Conservation (phyloP, 139 green algal species). For the Pycnococcus provasolii region DNA sequence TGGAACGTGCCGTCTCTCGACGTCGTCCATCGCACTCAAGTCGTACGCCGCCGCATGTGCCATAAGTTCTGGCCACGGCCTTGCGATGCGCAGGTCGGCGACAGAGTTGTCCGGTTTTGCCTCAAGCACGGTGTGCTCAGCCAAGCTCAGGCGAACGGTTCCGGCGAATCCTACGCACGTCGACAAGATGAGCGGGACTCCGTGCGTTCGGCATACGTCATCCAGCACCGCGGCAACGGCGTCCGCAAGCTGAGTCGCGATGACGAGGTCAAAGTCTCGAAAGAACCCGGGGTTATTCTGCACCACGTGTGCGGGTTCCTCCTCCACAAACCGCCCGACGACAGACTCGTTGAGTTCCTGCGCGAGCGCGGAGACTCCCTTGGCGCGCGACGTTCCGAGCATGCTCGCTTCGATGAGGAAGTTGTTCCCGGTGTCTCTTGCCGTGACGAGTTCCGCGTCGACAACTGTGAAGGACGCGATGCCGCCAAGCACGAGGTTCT, state of each 20-base stretch:
- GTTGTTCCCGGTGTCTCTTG: slow-evolving; percentile 85
- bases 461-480: slow-evolving; percentile 90
- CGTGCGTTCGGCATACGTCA: slow-evolving; percentile 42
- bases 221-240: slow-evolving; percentile 45
- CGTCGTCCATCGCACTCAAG: slow-evolving; percentile 58
- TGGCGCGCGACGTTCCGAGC: slow-evolving; percentile 55
- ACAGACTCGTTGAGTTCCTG: slow-evolving; percentile 84
- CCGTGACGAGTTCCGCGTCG: slow-evolving; percentile 56
- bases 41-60: slow-evolving; percentile 46
- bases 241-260: slow-evolving; percentile 69
- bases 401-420: slow-evolving; percentile 22
- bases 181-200: slow-evolving; percentile 54
- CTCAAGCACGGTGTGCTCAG: slow-evolving; percentile 76
- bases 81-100: slow-evolving; percentile 67
- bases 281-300: slow-evolving; percentile 71
- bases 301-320: slow-evolving; percentile 58
- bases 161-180: slow-evolving; percentile 76
- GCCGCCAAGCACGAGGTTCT: slow-evolving; percentile 93
- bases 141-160: slow-evolving; percentile 50
- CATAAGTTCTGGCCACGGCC: slow-evolving; percentile 71
- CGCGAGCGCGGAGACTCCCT: slow-evolving; percentile 61
- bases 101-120: slow-evolving; percentile 76
- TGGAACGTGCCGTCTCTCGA: slow-evolving; percentile 67
- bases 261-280: slow-evolving; percentile 67
- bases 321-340: slow-evolving; percentile 65